Percentiles rank a stretch among this genome's conserved stretches.
Evolutionary conservation across 768 basidiomycete species (phyloP).

Genomic region (Boletus rubroflammeus): DNA sequence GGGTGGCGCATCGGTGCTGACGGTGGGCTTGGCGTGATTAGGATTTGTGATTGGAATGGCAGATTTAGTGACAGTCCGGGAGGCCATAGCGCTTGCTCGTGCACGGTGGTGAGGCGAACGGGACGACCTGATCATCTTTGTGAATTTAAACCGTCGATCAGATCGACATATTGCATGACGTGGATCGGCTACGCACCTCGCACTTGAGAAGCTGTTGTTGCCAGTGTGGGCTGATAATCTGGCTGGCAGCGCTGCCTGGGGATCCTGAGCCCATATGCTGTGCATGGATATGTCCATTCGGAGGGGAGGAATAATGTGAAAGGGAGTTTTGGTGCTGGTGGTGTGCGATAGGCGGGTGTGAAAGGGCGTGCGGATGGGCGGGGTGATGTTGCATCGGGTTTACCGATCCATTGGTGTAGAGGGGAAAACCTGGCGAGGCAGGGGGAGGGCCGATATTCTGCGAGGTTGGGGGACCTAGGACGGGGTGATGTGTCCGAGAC

Average conservation of each 20-base stretch:
- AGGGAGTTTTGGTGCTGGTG: constrained; percentile 81
- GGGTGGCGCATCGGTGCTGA: constrained; percentile 25
- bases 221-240: constrained; percentile 82
- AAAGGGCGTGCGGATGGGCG: constrained; percentile 49
- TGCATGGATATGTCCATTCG: constrained; percentile 58
- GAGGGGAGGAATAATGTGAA: constrained; percentile 77
- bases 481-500: constrained; percentile 59
- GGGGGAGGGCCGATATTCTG: constrained; percentile 57
- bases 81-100: constrained; percentile 90
- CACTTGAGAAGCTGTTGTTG: constrained; percentile 91
- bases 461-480: constrained; percentile 42
- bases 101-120: constrained; percentile 93
- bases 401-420: constrained; percentile 70
- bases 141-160: constrained; percentile 20
- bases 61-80: constrained; percentile 79
- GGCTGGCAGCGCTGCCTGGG: constrained; percentile 50
- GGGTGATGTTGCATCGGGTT: constrained; percentile 60
- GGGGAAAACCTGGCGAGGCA: constrained; percentile 68
- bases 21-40: constrained; percentile 54
- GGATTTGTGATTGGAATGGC: constrained; percentile 93
- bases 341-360: constrained; percentile 51
- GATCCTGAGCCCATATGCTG: constrained; percentile 59
- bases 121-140: constrained; percentile 77
- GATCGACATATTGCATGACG: constrained; percentile 16
- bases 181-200: constrained; percentile 60